phyloP scores from a whole-genome alignment of 2,329 filamentous ascomycete species.

The Verticillium longisporum region DNA sequence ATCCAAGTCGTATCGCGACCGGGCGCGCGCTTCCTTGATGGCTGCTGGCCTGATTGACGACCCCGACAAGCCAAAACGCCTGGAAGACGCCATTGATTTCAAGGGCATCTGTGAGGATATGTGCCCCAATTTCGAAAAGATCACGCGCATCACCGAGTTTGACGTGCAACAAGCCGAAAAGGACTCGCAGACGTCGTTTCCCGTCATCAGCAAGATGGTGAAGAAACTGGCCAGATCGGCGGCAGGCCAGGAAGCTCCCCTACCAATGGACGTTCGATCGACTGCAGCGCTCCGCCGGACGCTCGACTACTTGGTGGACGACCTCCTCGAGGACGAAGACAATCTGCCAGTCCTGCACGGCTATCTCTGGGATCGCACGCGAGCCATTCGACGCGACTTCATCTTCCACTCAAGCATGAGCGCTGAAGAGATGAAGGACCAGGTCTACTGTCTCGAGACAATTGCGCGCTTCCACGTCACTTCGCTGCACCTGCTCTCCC shows the following conservation, averaged over 20 bases:
- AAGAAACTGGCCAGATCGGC: slow-evolving; percentile 63
- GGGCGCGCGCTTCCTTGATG: slow-evolving; percentile 50
- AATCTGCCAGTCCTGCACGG: slow-evolving; percentile 50
- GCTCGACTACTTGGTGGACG: slow-evolving; percentile 56
- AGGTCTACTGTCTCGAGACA: slow-evolving; percentile 59
- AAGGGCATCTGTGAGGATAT: slow-evolving; percentile 63
- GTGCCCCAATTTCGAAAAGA: slow-evolving; percentile 62
- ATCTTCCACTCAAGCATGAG: slow-evolving; percentile 58
- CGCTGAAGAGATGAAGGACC: slow-evolving; percentile 46
- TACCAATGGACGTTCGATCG: slow-evolving; percentile 63
- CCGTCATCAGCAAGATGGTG: slow-evolving; percentile 50
- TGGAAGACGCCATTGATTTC: slow-evolving; percentile 59
- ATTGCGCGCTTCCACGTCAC: slow-evolving; percentile 63
- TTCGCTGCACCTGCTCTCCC: slow-evolving; percentile 55
- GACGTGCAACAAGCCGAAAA: slow-evolving; percentile 53
- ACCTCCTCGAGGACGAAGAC: slow-evolving; percentile 47
- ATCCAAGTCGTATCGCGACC: slow-evolving; percentile 50
- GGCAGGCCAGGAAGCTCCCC: slow-evolving; percentile 59
- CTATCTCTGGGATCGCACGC: slow-evolving; percentile 62
- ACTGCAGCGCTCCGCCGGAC: slow-evolving; percentile 50
- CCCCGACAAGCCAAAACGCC: slow-evolving; percentile 53
- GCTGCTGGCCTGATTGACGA: slow-evolving; percentile 57
- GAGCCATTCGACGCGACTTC: slow-evolving; percentile 62
- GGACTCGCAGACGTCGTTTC: slow-evolving; percentile 32
- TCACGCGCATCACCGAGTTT: slow-evolving; percentile 54